These are phyloP conservation scores for Piper longum DNA, from an alignment of 164 flowering plant species.

Conservation along the genomic window DNA sequence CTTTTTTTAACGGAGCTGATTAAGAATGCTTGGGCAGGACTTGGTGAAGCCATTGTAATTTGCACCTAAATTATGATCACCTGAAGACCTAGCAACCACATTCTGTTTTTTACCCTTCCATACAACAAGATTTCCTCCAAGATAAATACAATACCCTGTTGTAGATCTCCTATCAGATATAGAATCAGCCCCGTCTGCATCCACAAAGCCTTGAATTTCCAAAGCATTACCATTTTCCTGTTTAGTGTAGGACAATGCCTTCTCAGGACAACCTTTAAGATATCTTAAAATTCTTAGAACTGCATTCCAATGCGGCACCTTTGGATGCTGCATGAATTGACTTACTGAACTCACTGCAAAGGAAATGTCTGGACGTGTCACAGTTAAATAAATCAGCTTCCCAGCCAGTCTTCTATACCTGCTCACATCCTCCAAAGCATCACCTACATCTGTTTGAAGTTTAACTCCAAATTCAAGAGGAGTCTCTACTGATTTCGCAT, in stretches of 20 bases:
- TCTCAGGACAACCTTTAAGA: neutral
- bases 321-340: neutral
- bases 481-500: neutral
- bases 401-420: too few relatives aligned
- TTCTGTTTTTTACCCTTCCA: too few relatives aligned
- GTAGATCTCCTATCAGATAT: too few relatives aligned
- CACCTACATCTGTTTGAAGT: neutral
- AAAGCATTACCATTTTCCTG: neutral
- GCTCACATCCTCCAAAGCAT: too few relatives aligned
- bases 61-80: too few relatives aligned
- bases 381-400: neutral
- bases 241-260: too few relatives aligned
- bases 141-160: too few relatives aligned
- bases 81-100: neutral
- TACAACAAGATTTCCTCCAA: too few relatives aligned
- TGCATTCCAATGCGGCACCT: neutral
- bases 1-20: too few relatives aligned
- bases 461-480: neutral
- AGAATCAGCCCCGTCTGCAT: neutral
- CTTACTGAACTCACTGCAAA: neutral
- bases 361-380: neutral
- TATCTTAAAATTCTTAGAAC: neutral
- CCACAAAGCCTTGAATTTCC: neutral
- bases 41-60: too few relatives aligned
- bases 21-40: too few relatives aligned